Base-by-base conservation (phyloP, 805 yeast species). In the Saturnispora quitensis region DNA sequence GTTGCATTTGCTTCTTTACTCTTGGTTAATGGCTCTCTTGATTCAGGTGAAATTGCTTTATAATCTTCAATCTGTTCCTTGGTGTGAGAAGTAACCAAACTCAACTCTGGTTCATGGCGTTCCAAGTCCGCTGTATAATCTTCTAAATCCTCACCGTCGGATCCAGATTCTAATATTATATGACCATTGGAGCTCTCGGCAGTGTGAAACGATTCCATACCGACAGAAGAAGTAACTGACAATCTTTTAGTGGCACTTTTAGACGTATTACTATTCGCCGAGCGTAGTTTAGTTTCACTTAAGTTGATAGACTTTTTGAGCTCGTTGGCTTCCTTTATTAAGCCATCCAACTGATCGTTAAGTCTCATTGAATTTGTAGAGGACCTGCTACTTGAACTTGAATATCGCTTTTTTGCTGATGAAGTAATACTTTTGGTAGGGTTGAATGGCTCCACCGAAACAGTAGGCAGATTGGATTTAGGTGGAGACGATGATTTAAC, bases 281-380 rank as follows among this genome's bases (percentile, higher is more conserved):
- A 13, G 12, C 13, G 7, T 4, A 40, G 17, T 24, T 15, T 40
- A 22, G 27, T 40, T 22, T 22, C 31, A 40, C 44, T 24, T 8
- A 24, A 7, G 15, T 40, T n/a, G 6, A 40, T 24, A 24, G 44
- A 40, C n/a, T 40, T 40, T 17, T 58, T 57, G 18, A 66, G 47
- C 44, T 60, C 60, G 44, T 65, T 67, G 44, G 65, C 65, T 47
- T 67, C 67, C 48, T 59, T 62, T 64, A 65, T 67, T 13, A 64
- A 60, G 44, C 62, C 63, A 50, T 67, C 68, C 27, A 67, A 56
- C 45, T 61, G 60, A 2, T 57, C 61, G 45, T 61, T 59, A 5
- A 63, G 56, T 35, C 58, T 53, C 17, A 55, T 57, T 24, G 55
- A 35, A 4, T 25, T 25, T 1, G 51, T 38, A 12, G 48, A 34